Evolutionary conservation across 208 protist genomes (phyloP).

Genomic region (Trypanosoma avium): DNA sequence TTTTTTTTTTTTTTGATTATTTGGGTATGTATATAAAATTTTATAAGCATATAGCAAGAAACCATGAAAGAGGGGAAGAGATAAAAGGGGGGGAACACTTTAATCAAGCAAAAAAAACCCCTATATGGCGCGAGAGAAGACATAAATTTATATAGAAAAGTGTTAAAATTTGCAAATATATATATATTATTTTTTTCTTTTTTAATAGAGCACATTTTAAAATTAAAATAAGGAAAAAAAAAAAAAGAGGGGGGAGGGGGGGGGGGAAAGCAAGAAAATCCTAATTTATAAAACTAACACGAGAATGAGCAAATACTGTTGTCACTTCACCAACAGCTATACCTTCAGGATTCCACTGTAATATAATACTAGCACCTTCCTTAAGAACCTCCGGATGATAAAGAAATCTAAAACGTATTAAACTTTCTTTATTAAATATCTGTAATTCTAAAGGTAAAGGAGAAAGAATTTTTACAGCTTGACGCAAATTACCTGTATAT

Average conservation of each 20-base stretch:
- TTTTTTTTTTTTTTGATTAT: not conserved
- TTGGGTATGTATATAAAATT: too few relatives aligned
- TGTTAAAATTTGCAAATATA: too few relatives aligned
- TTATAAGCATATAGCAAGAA: not conserved
- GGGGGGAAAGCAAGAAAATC: too few relatives aligned
- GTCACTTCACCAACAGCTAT: constrained; percentile 57
- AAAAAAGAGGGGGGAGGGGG: too few relatives aligned
- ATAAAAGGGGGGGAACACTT: not conserved
- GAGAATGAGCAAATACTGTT: constrained; percentile 12
- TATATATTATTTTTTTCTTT: too few relatives aligned
- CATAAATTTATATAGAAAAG: too few relatives aligned
- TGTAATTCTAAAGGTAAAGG: not conserved
- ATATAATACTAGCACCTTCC: constrained; percentile 48
- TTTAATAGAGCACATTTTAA: too few relatives aligned
- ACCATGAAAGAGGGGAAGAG: not conserved
- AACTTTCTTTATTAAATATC: constrained; percentile 6
- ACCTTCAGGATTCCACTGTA: constrained; percentile 76
- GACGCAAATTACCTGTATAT: constrained; percentile 54
- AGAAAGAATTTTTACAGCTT: constrained; percentile 53
- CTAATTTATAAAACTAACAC: not conserved
- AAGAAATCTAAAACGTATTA: constrained; percentile 57
- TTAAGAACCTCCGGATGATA: constrained; percentile 76
- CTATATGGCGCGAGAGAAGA: too few relatives aligned
- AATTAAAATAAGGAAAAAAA: too few relatives aligned
- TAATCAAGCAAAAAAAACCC: not conserved